A percentile compares a stretch with the other conserved stretches of the same genome.
Conservation (phyloP, 495 filamentous ascomycete species). For the Aspergillus ellipticus region DNA sequence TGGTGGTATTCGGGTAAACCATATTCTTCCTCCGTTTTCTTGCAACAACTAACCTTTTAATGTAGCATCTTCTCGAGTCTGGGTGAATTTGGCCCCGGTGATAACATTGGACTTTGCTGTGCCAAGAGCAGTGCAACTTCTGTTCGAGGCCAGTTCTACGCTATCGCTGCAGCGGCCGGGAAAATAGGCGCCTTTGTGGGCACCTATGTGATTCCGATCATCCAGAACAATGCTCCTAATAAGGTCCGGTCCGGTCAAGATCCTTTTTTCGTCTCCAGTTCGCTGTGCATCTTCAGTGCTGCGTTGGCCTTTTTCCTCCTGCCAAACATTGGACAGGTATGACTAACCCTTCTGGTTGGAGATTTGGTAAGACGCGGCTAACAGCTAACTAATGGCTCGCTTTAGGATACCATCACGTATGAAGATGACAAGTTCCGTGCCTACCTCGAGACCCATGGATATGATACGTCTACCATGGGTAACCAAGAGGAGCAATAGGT, state of each 20-base stretch:
- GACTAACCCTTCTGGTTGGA: background rate
- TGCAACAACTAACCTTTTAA: background rate
- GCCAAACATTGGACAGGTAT: constrained; percentile 63
- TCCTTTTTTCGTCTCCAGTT: constrained; percentile 71
- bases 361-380: background rate
- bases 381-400: background rate
- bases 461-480: constrained; percentile 67
- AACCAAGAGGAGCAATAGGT: constrained; percentile 6
- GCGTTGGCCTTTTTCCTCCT: constrained; percentile 54
- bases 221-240: constrained; percentile 62
- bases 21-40: background rate
- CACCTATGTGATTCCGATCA: constrained; percentile 73
- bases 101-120: constrained; percentile 86
- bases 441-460: constrained; percentile 64
- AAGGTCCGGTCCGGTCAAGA: constrained; percentile 63
- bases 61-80: constrained; percentile 73
- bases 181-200: constrained; percentile 93
- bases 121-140: constrained; percentile 85
- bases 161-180: constrained; percentile 76
- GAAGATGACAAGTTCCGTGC: constrained; percentile 70
- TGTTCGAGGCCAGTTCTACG: constrained; percentile 88
- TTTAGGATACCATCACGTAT: constrained; percentile 59
- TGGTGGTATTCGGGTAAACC: constrained; percentile 62
- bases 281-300: constrained; percentile 61
- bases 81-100: constrained; percentile 82